Evolutionary conservation across 2,329 filamentous ascomycete species (phyloP).

Genomic region (Fusarium sp.): DNA sequence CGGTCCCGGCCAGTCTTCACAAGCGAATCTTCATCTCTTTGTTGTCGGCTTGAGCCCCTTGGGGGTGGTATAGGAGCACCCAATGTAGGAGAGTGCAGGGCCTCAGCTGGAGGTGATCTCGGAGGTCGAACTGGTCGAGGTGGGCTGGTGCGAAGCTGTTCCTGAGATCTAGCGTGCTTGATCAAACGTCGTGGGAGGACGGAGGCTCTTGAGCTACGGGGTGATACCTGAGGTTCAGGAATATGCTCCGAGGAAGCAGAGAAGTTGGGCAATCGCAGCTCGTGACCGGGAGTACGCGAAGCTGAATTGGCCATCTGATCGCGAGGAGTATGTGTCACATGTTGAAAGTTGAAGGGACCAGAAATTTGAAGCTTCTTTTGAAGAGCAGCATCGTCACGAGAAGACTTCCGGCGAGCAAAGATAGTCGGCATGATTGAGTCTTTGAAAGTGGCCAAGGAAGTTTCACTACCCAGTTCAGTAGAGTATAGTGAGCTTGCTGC

Average conservation of each 20-base stretch:
- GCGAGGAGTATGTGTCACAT: slow-evolving; percentile 69
- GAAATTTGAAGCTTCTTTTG: slow-evolving; percentile 67
- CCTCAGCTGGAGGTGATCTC: slow-evolving; percentile 49
- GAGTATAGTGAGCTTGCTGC: slow-evolving; percentile 63
- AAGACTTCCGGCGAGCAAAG: slow-evolving; percentile 63
- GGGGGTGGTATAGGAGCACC: slow-evolving; percentile 62
- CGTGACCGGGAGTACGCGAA: slow-evolving; percentile 54
- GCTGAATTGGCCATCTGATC: slow-evolving; percentile 59
- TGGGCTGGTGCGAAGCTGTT: slow-evolving; percentile 61
- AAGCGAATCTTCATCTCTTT: slow-evolving; percentile 57
- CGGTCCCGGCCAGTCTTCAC: slow-evolving; percentile 55
- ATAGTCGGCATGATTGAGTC: slow-evolving; percentile 64
- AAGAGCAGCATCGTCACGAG: slow-evolving; percentile 50
- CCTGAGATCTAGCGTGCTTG: slow-evolving; percentile 62
- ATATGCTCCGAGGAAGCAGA: slow-evolving; percentile 48
- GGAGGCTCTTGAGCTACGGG: slow-evolving; percentile 39
- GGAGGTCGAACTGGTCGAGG: slow-evolving; percentile 62
- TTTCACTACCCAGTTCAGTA: slow-evolving; percentile 56
- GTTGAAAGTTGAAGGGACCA: slow-evolving; percentile 74
- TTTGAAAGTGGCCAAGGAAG: slow-evolving; percentile 50
- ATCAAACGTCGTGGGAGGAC: slow-evolving; percentile 53
- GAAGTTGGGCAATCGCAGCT: slow-evolving; percentile 61
- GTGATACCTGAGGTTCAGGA: slow-evolving; percentile 34
- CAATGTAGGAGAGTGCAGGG: slow-evolving; percentile 46
- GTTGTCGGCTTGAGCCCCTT: slow-evolving; percentile 67